Conservation (phyloP, 164 flowering plant genomes). For the Cinnamomum chago region DNA sequence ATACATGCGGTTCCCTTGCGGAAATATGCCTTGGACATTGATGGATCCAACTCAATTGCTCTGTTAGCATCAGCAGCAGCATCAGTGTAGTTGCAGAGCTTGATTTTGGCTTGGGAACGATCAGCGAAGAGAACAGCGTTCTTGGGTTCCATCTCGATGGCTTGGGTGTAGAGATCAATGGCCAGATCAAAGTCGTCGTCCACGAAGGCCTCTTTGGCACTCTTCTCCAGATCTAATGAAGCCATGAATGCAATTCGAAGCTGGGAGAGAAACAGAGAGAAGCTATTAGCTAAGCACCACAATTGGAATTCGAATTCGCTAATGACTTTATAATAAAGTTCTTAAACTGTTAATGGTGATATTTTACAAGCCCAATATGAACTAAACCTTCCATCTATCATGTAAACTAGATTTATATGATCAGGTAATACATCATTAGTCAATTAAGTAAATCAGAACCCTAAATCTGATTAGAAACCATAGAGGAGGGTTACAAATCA, state of each 20-base stretch:
- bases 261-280: too few relatives aligned
- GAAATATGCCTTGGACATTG: slow-evolving; percentile 60
- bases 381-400: too few relatives aligned
- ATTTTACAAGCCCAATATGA: too few relatives aligned
- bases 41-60: slow-evolving; percentile 68
- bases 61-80: slow-evolving; percentile 77
- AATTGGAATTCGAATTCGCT: too few relatives aligned
- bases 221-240: slow-evolving; percentile 45
- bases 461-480: too few relatives aligned
- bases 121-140: slow-evolving; percentile 68
- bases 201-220: slow-evolving; percentile 79
- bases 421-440: too few relatives aligned
- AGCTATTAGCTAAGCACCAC: too few relatives aligned
- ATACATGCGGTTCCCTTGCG: slow-evolving; percentile 88
- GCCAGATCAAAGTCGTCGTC: slow-evolving; percentile 89
- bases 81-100: slow-evolving; percentile 69
- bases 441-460: too few relatives aligned
- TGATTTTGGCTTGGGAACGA: slow-evolving; percentile 89
- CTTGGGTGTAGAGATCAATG: slow-evolving; percentile 68
- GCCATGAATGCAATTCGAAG: slow-evolving; percentile 28
- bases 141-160: slow-evolving; percentile 49
- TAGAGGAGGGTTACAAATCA: too few relatives aligned
- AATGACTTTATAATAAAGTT: too few relatives aligned
- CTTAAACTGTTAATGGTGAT: too few relatives aligned
- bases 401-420: too few relatives aligned